phyloP scores from a whole-genome alignment of 768 basidiomycete genomes.

The Lactarius hengduanensis region DNA sequence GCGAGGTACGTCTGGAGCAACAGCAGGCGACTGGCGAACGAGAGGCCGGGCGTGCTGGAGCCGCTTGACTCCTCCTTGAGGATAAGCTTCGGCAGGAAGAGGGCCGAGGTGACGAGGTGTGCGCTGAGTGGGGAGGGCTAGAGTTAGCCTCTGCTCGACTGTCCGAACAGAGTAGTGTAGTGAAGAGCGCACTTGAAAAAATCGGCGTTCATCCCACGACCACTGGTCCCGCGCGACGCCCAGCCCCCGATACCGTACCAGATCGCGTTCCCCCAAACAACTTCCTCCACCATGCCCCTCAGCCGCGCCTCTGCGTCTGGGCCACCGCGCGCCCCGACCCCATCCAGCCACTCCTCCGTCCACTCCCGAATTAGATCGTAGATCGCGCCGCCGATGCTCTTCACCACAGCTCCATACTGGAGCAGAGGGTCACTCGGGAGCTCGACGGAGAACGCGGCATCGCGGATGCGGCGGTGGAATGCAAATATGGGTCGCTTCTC shows the following conservation, averaged over 20 bases:
- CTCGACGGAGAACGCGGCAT: slow-evolving; percentile 36
- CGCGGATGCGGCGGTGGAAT: slow-evolving; percentile 53
- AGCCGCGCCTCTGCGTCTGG: slow-evolving; percentile 34
- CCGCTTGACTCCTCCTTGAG: slow-evolving; percentile 29
- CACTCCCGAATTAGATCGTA: slow-evolving; percentile 29
- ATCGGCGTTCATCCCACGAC: slow-evolving; percentile 47
- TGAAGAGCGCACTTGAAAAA: slow-evolving; percentile 54
- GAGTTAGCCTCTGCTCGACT: neutral
- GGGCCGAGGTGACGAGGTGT: slow-evolving; percentile 61
- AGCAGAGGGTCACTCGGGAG: slow-evolving; percentile 10
- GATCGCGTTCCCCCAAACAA: slow-evolving; percentile 53
- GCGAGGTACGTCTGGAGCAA: slow-evolving; percentile 58
- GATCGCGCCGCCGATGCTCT: slow-evolving; percentile 25
- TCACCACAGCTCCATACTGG: slow-evolving; percentile 24
- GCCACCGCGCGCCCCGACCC: slow-evolving; percentile 5
- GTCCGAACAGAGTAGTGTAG: slow-evolving; percentile 23
- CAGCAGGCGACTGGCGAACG: slow-evolving; percentile 44
- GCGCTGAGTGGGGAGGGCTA: slow-evolving; percentile 41
- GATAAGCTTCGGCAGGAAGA: slow-evolving; percentile 56
- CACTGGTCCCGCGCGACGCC: slow-evolving; percentile 34
- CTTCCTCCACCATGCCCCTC: slow-evolving; percentile 56
- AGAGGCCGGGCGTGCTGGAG: slow-evolving; percentile 20
- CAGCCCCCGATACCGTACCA: slow-evolving; percentile 60
- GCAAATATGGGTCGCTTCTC: slow-evolving; percentile 39
- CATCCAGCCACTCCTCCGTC: slow-evolving; percentile 20